Evolutionary conservation across 2,329 filamentous ascomycete genomes (phyloP).

Genomic region (Aspergillus latus): DNA sequence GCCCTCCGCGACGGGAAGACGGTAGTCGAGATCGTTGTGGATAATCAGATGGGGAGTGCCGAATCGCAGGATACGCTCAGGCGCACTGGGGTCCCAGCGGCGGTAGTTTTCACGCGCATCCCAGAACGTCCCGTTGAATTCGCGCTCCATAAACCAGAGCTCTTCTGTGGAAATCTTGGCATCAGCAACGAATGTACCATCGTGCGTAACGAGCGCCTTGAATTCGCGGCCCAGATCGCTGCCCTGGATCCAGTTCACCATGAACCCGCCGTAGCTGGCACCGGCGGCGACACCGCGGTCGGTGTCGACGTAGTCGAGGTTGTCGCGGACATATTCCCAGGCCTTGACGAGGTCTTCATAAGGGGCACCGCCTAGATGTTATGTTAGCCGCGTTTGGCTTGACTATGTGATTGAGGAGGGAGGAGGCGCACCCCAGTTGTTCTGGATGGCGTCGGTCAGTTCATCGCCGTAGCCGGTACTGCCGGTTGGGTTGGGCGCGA

Average conservation of each 20-base stretch:
- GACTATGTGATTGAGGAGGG: not conserved
- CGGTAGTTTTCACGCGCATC: conserved; percentile 62
- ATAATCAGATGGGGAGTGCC: conserved; percentile 79
- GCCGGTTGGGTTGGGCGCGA: conserved; percentile 80
- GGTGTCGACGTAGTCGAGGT: conserved; percentile 40
- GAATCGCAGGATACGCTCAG: conserved; percentile 65
- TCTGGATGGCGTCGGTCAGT: conserved; percentile 72
- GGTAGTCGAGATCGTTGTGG: conserved; percentile 82
- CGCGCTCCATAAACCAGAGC: conserved; percentile 54
- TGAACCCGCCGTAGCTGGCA: conserved; percentile 46
- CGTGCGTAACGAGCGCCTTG: conserved; percentile 84
- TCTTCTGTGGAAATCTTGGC: conserved; percentile 53
- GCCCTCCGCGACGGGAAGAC: conserved; percentile 78
- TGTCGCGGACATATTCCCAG: conserved; percentile 65
- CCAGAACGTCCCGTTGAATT: conserved; percentile 53
- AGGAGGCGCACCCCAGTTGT: conserved; percentile 66
- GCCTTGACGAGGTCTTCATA: conserved; percentile 79
- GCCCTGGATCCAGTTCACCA: conserved; percentile 82
- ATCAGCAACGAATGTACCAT: conserved; percentile 72
- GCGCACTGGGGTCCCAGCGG: conserved; percentile 64
- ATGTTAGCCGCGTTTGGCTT: not conserved
- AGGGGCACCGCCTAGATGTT: conserved; percentile 47
- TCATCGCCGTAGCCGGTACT: conserved; percentile 79
- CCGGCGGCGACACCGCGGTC: conserved; percentile 42
- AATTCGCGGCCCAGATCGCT: conserved; percentile 79